phyloP scores from a whole-genome alignment of 2,329 filamentous ascomycete species.

The Dactylellina haptotyla region DNA sequence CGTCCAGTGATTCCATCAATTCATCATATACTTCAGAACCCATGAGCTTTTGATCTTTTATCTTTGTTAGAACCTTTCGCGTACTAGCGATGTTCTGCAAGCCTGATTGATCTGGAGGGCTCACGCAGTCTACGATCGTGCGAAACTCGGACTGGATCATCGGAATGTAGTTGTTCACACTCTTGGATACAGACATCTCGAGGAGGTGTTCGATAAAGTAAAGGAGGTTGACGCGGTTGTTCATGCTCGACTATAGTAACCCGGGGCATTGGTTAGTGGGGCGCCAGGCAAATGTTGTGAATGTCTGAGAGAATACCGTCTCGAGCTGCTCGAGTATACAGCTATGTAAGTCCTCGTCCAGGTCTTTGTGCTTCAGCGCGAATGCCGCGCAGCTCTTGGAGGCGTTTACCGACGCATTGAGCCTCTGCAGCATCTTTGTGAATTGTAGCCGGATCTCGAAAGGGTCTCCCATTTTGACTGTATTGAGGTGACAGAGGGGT shows the following conservation, averaged over 20 bases:
- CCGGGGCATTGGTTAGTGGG: neutral
- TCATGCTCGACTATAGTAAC: conserved; percentile 80
- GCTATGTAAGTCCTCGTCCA: conserved; percentile 96
- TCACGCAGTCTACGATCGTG: conserved; percentile 89
- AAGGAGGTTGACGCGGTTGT: conserved; percentile 97
- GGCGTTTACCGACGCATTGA: conserved; percentile 88
- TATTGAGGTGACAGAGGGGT: neutral
- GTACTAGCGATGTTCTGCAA: conserved; percentile 95
- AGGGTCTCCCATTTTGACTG: conserved; percentile 74
- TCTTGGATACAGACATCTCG: conserved; percentile 81
- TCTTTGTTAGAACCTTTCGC: conserved; percentile 71
- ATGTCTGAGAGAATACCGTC: conserved; percentile 66
- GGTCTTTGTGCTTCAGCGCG: conserved; percentile 90
- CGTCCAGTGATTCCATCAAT: conserved; percentile 61
- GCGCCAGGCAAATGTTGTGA: neutral
- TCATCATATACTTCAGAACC: conserved; percentile 8
- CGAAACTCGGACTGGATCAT: conserved; percentile 97
- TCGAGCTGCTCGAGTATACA: conserved; percentile 97
- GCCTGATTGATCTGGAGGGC: conserved; percentile 84
- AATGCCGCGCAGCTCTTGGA: conserved; percentile 93
- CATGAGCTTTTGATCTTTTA: conserved; percentile 52
- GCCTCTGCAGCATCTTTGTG: conserved; percentile 85
- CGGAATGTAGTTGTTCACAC: conserved; percentile 81
- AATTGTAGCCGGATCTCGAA: conserved; percentile 99
- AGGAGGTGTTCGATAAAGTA: conserved; percentile 97